Base-by-base conservation (phyloP, 805 yeast species). In the Saccharomycopsis sp. region DNA sequence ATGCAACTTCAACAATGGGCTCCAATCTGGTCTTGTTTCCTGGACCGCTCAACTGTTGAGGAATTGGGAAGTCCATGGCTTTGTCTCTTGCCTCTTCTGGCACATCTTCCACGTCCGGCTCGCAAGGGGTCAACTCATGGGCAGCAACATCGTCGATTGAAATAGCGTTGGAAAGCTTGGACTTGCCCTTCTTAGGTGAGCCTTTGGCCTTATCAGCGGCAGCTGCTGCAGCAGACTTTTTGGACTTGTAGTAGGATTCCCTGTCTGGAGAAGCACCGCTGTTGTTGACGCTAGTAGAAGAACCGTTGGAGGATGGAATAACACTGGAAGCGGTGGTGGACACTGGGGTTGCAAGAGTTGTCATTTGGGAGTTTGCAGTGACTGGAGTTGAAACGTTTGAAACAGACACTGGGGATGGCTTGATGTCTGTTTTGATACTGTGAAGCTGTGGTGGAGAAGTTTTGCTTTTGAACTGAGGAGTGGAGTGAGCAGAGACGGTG, bases 1-100 rank as follows among this genome's bases (percentile, higher is more conserved):
- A 44, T 12, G 36, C 30, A 21, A 44, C 48, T 25, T 44, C 48
- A 23, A 41, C 22, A 18, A 44, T 44, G 9, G 48, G 48, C 17
- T 44, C 48, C 25, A 44, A 36, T 16, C 35, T 26, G 29, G 29
- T n/a, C 29, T 10, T 25, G 29, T 25, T n/a, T 25, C 29, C n/a
- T n/a, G n/a, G n/a, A n/a, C n/a, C n/a, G n/a, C n/a, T n/a, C n/a
- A n/a, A n/a, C n/a, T n/a, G n/a, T n/a, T n/a, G n/a, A n/a, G n/a
- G n/a, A n/a, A n/a, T n/a, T n/a, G n/a, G n/a, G n/a, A n/a, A n/a
- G n/a, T n/a, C n/a, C n/a, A n/a, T n/a, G n/a, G n/a, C n/a, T n/a
- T n/a, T n/a, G n/a, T n/a, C n/a, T n/a, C n/a, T n/a, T n/a, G n/a
- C n/a, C n/a, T n/a, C n/a, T n/a, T n/a, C n/a, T n/a, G n/a, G n/a